Percentiles rank a stretch among this genome's conserved stretches.
These are phyloP conservation scores for Dryadomyces quercus-mongolicae DNA, from an alignment of 2,329 filamentous ascomycete genomes.

Conservation along the genomic window DNA sequence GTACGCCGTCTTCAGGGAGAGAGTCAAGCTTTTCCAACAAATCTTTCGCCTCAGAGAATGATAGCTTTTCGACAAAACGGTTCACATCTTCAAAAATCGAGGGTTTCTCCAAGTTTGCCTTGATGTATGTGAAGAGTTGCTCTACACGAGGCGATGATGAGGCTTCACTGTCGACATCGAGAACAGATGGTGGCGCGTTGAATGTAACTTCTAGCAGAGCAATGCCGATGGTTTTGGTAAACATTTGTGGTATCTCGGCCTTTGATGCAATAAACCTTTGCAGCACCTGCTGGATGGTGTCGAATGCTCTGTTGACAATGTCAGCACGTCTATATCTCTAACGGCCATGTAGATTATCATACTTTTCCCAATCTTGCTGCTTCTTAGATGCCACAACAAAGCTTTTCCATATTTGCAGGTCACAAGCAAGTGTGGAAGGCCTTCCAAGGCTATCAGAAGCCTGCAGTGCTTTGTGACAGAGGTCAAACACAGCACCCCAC, in stretches of 20 bases:
- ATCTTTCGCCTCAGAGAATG: conserved; percentile 24
- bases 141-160: conserved; percentile 16
- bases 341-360: not conserved
- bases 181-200: conserved; percentile 12
- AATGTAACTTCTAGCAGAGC: conserved; percentile 21
- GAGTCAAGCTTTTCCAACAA: conserved; percentile 19
- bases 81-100: conserved; percentile 34
- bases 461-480: conserved; percentile 32
- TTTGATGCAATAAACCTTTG: conserved; percentile 16
- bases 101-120: conserved; percentile 19
- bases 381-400: conserved; percentile 20
- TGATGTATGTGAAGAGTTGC: conserved; percentile 21
- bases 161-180: conserved; percentile 7
- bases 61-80: conserved; percentile 29
- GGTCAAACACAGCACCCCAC: conserved; percentile 29
- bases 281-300: conserved; percentile 16
- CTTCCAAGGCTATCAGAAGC: conserved; percentile 23
- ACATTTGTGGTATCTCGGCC: conserved; percentile 17
- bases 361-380: not conserved
- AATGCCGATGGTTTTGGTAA: conserved; percentile 22
- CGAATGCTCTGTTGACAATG: conserved; percentile 14
- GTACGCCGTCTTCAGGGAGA: not conserved
- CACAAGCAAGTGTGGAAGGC: conserved; percentile 31
- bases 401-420: conserved; percentile 24
- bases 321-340: not conserved